A percentile compares a stretch with the other conserved stretches of the same genome.
Conservation (phyloP, 768 basidiomycete genomes). For the Leccinum sublutescens region DNA sequence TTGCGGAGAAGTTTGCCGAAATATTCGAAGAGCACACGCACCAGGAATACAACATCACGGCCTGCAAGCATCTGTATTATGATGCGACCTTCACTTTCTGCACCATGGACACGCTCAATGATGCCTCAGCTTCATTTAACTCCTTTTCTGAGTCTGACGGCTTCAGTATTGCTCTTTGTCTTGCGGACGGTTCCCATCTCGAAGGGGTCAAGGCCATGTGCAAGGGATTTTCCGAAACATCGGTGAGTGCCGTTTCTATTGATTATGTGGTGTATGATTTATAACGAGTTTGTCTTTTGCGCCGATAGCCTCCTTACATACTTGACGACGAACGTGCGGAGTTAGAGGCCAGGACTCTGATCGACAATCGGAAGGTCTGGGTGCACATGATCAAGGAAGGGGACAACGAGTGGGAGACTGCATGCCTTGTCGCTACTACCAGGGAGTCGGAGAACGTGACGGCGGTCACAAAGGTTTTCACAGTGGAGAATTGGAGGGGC, state of each 20-base stretch:
- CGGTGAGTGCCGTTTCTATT: conserved; percentile 41
- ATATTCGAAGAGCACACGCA: conserved; percentile 41
- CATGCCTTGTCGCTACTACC: conserved; percentile 68
- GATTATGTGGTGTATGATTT: background rate
- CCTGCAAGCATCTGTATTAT: conserved; percentile 51
- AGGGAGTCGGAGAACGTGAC: conserved; percentile 55
- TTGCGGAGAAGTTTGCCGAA: conserved; percentile 46
- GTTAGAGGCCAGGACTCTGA: conserved; percentile 50
- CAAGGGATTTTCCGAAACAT: conserved; percentile 53
- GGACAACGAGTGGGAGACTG: conserved; percentile 38
- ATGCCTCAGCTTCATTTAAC: background rate
- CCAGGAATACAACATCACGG: conserved; percentile 21
- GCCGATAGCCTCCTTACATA: conserved; percentile 53
- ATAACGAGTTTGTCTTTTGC: background rate
- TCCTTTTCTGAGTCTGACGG: conserved; percentile 11
- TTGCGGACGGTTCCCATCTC: conserved; percentile 33
- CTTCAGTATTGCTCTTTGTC: conserved; percentile 30
- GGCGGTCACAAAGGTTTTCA: conserved; percentile 73
- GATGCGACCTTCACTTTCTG: conserved; percentile 57
- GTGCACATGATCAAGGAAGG: conserved; percentile 47
- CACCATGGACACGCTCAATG: conserved; percentile 42
- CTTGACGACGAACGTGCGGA: conserved; percentile 42
- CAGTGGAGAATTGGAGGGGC: conserved; percentile 49
- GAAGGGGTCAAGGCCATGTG: conserved; percentile 46
- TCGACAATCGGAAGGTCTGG: conserved; percentile 53